Evolutionary conservation across 768 basidiomycete genomes (phyloP).

Genomic region (Rhizopogon salebrosus): DNA sequence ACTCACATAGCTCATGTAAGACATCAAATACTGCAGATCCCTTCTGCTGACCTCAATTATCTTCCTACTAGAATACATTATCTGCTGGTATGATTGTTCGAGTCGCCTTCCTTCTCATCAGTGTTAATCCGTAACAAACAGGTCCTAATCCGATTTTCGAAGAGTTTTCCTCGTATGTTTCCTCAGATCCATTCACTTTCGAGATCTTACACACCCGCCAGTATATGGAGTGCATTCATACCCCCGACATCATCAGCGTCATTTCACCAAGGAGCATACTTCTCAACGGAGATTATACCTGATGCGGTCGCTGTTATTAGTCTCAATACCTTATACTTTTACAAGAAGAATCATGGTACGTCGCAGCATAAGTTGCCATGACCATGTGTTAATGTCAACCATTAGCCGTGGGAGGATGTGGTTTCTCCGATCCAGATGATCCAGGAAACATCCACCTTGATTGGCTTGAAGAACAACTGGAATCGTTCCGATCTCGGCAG

Average conservation of each 20-base stretch:
- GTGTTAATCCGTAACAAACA: constrained; percentile 15
- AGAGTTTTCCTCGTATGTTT: constrained; percentile 60
- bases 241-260: constrained; percentile 76
- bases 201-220: constrained; percentile 21
- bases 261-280: constrained; percentile 84
- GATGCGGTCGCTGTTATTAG: constrained; percentile 71
- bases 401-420: constrained; percentile 72
- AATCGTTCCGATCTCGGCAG: constrained; percentile 54
- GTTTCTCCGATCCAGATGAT: constrained; percentile 56
- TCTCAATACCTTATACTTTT: constrained; percentile 89
- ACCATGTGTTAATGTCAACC: constrained; percentile 4
- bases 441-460: constrained; percentile 84
- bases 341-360: constrained; percentile 80
- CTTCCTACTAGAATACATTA: constrained; percentile 51
- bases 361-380: not conserved
- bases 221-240: constrained; percentile 78
- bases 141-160: constrained; percentile 65
- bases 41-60: constrained; percentile 1
- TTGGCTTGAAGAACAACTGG: constrained; percentile 85
- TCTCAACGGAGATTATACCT: constrained; percentile 71
- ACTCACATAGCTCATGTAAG: constrained; percentile 50
- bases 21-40: constrained; percentile 7
- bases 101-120: not conserved
- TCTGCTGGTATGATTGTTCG: constrained; percentile 41
- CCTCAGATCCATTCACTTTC: not conserved